Conservation (phyloP, 139 green algal genomes). For the Haematococcus sp. region DNA sequence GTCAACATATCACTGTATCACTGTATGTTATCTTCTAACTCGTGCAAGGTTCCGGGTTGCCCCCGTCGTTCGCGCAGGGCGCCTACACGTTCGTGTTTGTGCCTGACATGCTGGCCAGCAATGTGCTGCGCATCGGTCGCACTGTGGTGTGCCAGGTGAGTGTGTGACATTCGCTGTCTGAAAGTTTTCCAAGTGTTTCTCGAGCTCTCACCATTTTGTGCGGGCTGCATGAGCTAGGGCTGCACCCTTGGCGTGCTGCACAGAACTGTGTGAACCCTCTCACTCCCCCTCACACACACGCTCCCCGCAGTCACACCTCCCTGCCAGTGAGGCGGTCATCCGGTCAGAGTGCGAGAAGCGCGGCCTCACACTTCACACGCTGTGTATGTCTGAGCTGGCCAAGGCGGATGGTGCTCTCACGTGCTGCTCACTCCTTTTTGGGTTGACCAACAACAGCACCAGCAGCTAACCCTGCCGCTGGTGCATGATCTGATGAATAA, state of each 20-base stretch:
- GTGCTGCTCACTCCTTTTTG: constrained; percentile 42
- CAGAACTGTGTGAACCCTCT: neutral
- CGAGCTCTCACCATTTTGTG: neutral
- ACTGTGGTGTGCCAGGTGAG: constrained; percentile 30
- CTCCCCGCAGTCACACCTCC: neutral
- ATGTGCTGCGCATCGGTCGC: constrained; percentile 24
- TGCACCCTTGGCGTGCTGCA: no score
- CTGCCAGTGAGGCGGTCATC: constrained; percentile 24
- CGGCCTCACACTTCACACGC: constrained; percentile 18
- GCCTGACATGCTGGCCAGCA: constrained; percentile 18
- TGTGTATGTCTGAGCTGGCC: constrained; percentile 32
- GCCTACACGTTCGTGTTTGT: constrained; percentile 1
- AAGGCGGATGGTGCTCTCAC: constrained; percentile 47
- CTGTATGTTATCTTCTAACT: no score
- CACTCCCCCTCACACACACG: neutral
- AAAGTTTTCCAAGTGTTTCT: neutral
- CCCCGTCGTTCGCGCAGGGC: no score
- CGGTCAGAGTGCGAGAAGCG: neutral
- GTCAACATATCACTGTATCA: no score
- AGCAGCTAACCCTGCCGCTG: no score
- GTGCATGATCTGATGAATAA: no score
- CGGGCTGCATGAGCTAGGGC: no score
- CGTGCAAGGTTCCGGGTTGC: no score
- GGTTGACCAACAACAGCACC: no score
- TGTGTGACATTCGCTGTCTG: no score